Evolutionary conservation across 768 basidiomycete genomes (phyloP), one percentile per base, ranked within the genome.

Genomic region (Russula dissimulans): DNA sequence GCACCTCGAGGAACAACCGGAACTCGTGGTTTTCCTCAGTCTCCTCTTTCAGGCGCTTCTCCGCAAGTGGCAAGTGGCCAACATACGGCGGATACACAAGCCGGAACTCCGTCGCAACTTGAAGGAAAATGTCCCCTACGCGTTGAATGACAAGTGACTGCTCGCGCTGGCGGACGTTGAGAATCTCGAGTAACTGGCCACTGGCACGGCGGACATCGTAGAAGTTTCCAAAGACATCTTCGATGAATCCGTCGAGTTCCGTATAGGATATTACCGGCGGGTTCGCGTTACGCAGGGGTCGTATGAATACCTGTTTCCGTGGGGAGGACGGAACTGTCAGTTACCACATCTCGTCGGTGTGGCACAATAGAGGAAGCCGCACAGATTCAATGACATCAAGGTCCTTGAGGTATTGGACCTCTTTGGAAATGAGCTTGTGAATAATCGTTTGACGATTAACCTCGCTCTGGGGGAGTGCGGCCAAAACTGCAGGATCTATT

Each of bases 141-240:
- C 81, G 79, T 62, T 84, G 80, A 39, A 98, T 90, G 54, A 97
- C 80, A 0, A 89, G 87, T 0, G 80, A 81, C 62, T 94, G 87
- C 69, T 97, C 93, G 41, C 78, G 73, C 69, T 97, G 92, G 34
- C 93, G 83, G 44, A 92, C 86, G 66, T 86, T 84, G 74, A 97
- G 81, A 4, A 88, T 82, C 67, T 95, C 91, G 15, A 97, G 78
- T n/a, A 97, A 77, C 11, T 84, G 79, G 34, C 84, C 79, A 67
- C 89, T 91, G 68, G 89, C 87, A 69, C 89, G 87, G 17, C 90
- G 81, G n/a, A 98, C 76, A 62, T 91, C 90, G 5, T 88, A 77
- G 43, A 95, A 84, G 69, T 97, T 97, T 52, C 89, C 85, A 64
- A 98, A 95, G 4, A 95, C 86, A 38, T 91, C 87, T 46, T 91